phyloP scores from a whole-genome alignment of 148 eudicot genomes.

The Pouteria glomerata region DNA sequence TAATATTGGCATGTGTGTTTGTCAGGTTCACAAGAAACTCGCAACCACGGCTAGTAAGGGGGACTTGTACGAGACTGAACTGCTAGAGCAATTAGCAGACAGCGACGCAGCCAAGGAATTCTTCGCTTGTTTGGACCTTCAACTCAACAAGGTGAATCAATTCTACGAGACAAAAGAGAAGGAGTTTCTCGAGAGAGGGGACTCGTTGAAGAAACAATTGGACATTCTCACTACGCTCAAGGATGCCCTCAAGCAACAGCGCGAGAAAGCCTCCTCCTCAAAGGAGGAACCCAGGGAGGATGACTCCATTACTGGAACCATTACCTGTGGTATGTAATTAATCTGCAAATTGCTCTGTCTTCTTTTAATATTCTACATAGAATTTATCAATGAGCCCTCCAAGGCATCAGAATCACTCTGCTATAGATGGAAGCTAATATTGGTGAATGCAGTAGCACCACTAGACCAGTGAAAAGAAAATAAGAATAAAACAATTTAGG shows the following conservation, averaged over 20 bases:
- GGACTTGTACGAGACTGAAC: conserved; percentile 71
- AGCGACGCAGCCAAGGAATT: conserved; percentile 71
- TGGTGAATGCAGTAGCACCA: not conserved
- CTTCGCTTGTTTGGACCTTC: conserved; percentile 65
- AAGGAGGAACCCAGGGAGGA: conserved; percentile 42
- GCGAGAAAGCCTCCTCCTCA: conserved; percentile 27
- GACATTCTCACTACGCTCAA: conserved; percentile 64
- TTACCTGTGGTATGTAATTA: conserved; percentile 50
- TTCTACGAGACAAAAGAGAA: conserved; percentile 68
- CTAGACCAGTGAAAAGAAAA: too few species aligned
- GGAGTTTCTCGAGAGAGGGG: conserved; percentile 82
- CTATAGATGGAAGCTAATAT: not conserved
- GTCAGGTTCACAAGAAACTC: conserved; percentile 71
- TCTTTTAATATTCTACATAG: not conserved
- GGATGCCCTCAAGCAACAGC: conserved; percentile 38
- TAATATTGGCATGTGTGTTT: conserved; percentile 20
- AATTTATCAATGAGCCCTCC: not conserved
- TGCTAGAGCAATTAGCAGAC: conserved; percentile 75
- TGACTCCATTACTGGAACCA: conserved; percentile 67
- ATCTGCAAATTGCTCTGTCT: not conserved
- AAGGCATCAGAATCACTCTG: not conserved
- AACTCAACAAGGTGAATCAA: conserved; percentile 91
- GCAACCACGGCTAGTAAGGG: conserved; percentile 55
- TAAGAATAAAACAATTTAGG: too few species aligned
- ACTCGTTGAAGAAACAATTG: conserved; percentile 61